Base-by-base conservation (phyloP, 75 land plant genomes). In the Cryptomeria japonica region DNA sequence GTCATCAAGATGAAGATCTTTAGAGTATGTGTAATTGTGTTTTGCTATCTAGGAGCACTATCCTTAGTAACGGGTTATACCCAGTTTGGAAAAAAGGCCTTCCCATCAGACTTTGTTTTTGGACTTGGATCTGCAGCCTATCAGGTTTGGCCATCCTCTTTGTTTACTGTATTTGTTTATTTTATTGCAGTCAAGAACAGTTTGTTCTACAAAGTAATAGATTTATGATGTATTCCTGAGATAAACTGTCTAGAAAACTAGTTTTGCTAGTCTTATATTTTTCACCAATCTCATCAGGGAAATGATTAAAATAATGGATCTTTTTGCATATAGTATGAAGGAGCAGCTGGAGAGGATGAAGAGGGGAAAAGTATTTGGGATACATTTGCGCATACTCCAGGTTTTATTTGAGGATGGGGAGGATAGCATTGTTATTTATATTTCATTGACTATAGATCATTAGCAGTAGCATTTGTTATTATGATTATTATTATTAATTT, bases 331-430 rank as follows among this genome's bases (percentile, higher is more conserved):
- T 28, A 84, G 58, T 39, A 38, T 51, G 85, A 84, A 84, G 85
- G 85, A 1, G 76, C 87, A 55, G 87, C 75, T 55, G 14, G 2
- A 25, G 76, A 37, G 76, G 87, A 86, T 64, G 87, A 76, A 1
- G 8, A 61, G 42, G 47, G 42, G 16, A 76, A 79, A 9, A 58
- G 76, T 14, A 37, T 86, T 64, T 86, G 87, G 87, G 87, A 86
- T 37, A 64, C 42, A 34, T 86, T 37, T 18, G 18, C 76, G 6
- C 39, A 64, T 25, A 47, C 2, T 68, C n/a, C 46, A 79, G 82
- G 82, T 51, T 13, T 51, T 51, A 14, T 13, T 51, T 51, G 55
- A 51, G 55, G 55, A 51, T 51, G 14, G 13, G 55, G 15, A 51
- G 13, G 10, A 10, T 47, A 47, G 12, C 51, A 47, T 51, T 51